A percentile compares a stretch with the other conserved stretches of the same genome.
phyloP scores from a whole-genome alignment of 768 basidiomycete species.

The Tulasnella sp. region DNA sequence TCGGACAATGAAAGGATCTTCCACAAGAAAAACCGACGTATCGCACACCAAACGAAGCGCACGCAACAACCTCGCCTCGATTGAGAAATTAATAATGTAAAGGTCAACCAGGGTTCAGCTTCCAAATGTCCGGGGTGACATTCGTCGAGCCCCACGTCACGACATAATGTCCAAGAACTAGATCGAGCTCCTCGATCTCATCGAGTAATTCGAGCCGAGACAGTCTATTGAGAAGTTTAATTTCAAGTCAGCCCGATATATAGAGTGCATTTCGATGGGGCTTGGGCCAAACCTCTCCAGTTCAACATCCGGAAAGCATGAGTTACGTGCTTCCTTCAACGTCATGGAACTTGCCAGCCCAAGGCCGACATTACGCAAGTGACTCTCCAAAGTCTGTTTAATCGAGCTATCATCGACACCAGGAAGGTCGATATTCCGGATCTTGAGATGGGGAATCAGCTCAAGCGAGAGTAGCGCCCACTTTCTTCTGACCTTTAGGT shows the following conservation, averaged over 20 bases:
- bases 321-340: slow-evolving; percentile 62
- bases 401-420: slow-evolving; percentile 64
- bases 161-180: slow-evolving; percentile 86
- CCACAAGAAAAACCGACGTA: too few species aligned
- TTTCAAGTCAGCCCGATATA: not conserved
- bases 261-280: not conserved
- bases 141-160: slow-evolving; percentile 64
- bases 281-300: slow-evolving; percentile 50
- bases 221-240: slow-evolving; percentile 55
- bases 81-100: too few species aligned
- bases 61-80: too few species aligned
- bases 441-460: slow-evolving; percentile 39
- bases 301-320: slow-evolving; percentile 49
- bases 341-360: slow-evolving; percentile 60
- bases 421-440: slow-evolving; percentile 67
- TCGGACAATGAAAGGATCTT: too few species aligned
- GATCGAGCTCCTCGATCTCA: slow-evolving; percentile 89
- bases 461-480: not conserved
- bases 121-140: not conserved
- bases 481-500: slow-evolving; percentile 59
- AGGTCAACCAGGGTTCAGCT: too few species aligned
- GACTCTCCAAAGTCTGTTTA: slow-evolving; percentile 49
- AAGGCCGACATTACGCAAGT: too few species aligned
- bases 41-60: too few species aligned
- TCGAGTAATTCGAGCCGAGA: slow-evolving; percentile 81